phyloP scores from a whole-genome alignment of 306 rosid species.

The Citrullus mucosospermus region DNA sequence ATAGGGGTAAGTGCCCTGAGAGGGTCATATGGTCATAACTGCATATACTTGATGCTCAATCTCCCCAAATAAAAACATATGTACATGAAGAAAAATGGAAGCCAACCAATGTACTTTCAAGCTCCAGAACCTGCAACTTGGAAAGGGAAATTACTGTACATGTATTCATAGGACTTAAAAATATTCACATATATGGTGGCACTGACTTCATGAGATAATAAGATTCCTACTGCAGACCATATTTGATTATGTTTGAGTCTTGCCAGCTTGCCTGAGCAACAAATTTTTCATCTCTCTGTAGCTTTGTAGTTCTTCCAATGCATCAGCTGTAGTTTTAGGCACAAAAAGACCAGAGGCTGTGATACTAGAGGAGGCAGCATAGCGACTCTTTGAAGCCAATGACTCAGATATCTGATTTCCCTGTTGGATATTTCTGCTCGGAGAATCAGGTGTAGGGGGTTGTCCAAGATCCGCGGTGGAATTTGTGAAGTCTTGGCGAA shows the following conservation, averaged over 20 bases:
- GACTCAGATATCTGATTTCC: conserved; percentile 16
- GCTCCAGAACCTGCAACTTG: conserved; percentile 3
- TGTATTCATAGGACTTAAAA: neutral
- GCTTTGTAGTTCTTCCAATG: conserved; percentile 69
- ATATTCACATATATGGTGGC: neutral
- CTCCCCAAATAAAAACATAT: neutral
- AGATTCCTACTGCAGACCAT: neutral
- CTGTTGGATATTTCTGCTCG: conserved; percentile 22
- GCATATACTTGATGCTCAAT: neutral
- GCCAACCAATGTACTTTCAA: neutral
- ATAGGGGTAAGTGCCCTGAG: neutral
- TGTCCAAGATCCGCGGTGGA: conserved; percentile 21
- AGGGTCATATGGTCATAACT: neutral
- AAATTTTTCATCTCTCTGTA: conserved; percentile 58
- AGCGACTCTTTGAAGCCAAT: conserved; percentile 1
- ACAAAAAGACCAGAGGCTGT: conserved; percentile 25
- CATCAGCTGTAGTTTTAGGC: conserved; percentile 60
- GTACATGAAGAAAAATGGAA: conserved; percentile 1
- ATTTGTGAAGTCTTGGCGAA: conserved; percentile 39
- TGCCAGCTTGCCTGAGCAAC: conserved; percentile 28
- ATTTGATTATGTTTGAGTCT: neutral
- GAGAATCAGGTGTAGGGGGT: conserved; percentile 20
- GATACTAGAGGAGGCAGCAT: conserved; percentile 20
- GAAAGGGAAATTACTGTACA: conserved; percentile 6
- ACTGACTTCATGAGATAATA: neutral